Percentiles rank a stretch among this genome's conserved stretches.
Conservation (phyloP, 371 early-diverging fungal species). For the Saksenaea oblongispora region DNA sequence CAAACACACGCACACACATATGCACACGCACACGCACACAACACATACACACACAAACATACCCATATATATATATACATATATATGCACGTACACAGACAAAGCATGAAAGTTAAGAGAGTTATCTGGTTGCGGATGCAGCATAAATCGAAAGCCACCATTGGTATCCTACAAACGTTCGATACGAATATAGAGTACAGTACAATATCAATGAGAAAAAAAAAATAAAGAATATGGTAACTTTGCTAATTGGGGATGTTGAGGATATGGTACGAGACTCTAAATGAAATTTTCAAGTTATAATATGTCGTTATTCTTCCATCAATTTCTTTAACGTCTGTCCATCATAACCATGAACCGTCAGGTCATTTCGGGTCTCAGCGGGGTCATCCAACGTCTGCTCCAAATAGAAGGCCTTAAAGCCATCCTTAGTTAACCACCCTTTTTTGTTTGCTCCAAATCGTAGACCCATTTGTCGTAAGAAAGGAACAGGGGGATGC, state of each 20-base stretch:
- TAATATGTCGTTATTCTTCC: slow-evolving; percentile 20
- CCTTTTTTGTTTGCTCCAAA: slow-evolving; percentile 55
- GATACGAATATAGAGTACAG: background rate
- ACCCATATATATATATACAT: background rate
- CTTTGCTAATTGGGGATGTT: background rate
- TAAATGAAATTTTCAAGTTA: background rate
- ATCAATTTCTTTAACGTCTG: slow-evolving; percentile 29
- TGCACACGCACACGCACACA: background rate
- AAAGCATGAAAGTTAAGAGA: background rate
- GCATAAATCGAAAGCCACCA: background rate
- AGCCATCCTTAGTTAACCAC: slow-evolving; percentile 57
- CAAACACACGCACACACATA: background rate
- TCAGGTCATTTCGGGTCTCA: slow-evolving; percentile 61
- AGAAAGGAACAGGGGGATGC: slow-evolving; percentile 54
- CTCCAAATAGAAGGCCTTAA: slow-evolving; percentile 62
- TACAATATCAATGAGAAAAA: background rate
- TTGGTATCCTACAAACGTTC: background rate
- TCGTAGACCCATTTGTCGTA: slow-evolving; percentile 57
- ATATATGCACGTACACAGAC: background rate
- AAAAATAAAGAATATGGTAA: background rate
- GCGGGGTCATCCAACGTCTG: slow-evolving; percentile 61
- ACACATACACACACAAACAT: background rate
- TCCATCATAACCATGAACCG: slow-evolving; percentile 59
- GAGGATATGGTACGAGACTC: background rate
- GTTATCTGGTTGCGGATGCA: background rate